Conservation (phyloP, 2,329 filamentous ascomycete species). For the Xylariaceae sp. region DNA sequence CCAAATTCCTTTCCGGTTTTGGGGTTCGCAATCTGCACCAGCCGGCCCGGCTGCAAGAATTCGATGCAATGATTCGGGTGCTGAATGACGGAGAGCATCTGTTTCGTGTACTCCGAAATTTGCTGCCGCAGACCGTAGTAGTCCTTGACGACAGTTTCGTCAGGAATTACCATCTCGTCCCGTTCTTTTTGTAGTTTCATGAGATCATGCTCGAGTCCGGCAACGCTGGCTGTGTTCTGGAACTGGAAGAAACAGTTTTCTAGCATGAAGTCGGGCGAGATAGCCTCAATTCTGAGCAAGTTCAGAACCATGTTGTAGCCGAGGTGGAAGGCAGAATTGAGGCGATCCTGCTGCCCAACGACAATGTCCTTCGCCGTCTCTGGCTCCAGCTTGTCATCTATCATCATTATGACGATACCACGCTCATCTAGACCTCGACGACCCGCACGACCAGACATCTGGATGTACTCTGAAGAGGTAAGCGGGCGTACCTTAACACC, state of each 20-base stretch:
- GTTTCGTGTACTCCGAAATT: slow-evolving; percentile 72
- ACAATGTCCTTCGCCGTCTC: slow-evolving; percentile 92
- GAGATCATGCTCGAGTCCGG: slow-evolving; percentile 74
- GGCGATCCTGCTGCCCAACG: slow-evolving; percentile 89
- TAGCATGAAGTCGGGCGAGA: slow-evolving; percentile 98
- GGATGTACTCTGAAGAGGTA: slow-evolving; percentile 92
- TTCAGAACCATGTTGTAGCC: slow-evolving; percentile 99
- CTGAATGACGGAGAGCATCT: slow-evolving; percentile 87
- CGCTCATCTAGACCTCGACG: slow-evolving; percentile 95
- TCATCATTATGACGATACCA: slow-evolving; percentile 99
- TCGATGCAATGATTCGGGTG: slow-evolving; percentile 80
- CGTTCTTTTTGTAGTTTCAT: slow-evolving; percentile 69
- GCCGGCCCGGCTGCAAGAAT: slow-evolving; percentile 79
- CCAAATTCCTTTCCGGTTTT: slow-evolving; percentile 70
- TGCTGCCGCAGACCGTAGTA: slow-evolving; percentile 89
- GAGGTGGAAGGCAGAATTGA: slow-evolving; percentile 95
- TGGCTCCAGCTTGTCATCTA: slow-evolving; percentile 92
- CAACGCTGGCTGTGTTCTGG: slow-evolving; percentile 86
- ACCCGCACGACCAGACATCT: slow-evolving; percentile 96
- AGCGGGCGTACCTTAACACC: slow-evolving; percentile 73
- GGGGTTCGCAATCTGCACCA: slow-evolving; percentile 77
- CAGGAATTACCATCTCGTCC: slow-evolving; percentile 66
- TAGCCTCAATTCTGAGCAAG: slow-evolving; percentile 93
- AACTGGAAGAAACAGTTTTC: slow-evolving; percentile 98
- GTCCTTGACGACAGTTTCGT: slow-evolving; percentile 84